Base-by-base conservation (phyloP, 257 asterid species). In the Solanum pimpinellifolium region DNA sequence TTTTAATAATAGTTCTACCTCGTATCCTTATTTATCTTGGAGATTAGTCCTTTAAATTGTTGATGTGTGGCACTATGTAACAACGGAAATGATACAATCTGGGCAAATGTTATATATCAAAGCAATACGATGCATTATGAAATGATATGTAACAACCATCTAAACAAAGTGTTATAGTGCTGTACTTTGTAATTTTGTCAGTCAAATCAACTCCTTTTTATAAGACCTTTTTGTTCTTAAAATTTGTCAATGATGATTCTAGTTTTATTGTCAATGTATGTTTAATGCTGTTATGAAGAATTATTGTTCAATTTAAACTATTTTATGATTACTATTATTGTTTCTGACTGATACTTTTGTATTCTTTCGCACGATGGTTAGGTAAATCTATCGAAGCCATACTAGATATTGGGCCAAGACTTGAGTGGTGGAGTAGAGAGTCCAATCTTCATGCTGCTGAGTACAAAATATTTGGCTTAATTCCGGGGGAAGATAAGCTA, bases 401-500 rank as follows among this genome's bases (percentile, higher is more conserved):
- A 46, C 90, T 90, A 70, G 91, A 89, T 82, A 86, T 92, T 23
- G 98, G 98, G 46, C 41, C 87, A 68, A 94, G 90, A 86, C 92
- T 97, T 18, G 93, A 94, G 89, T 56, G 91, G 91, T 94, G 98
- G 99, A 90, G 89, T 85, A 90, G 87, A 47, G 89, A 94, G 66
- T 65, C 94, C 14, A 90, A 89, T 33, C 85, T 94, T 69, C 76
- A 90, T 14, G 84, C 81, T 49, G 94, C 97, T 1, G 96, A 92
- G 78, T 93, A 89, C 93, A 91, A 86, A 89, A 87, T 94, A 87
- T 94, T 94, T n/a, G 93, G 91, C 77, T 93, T 97, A 86, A 88
- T 94, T 86, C 93, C 94, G 0, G 94, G 92, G 27, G 99, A 97
- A 93, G 99, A 95, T 87, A 93, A 90, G 92, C 91, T 94, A 60